A percentile compares a stretch with the other conserved stretches of the same genome.
phyloP scores from a whole-genome alignment of 306 rosid species.

The Citrullus colocynthis region DNA sequence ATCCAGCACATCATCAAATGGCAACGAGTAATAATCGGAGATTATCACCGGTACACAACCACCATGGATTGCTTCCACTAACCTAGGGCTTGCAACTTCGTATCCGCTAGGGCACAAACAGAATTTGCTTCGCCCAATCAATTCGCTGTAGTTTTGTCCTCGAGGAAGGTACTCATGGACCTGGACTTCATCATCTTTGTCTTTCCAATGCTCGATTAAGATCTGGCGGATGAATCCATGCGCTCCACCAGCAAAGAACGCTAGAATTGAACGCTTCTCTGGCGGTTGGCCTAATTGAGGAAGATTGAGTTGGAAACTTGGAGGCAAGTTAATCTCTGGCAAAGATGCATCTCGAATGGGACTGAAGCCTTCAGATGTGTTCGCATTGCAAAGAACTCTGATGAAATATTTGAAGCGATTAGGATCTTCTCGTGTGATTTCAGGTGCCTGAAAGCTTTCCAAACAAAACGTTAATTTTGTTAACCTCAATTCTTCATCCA shows the following conservation, averaged over 20 bases:
- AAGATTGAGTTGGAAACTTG: constrained; percentile 12
- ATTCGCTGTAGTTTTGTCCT: constrained; percentile 14
- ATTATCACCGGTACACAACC: constrained; percentile 69
- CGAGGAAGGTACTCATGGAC: constrained; percentile 43
- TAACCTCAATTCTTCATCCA: background rate
- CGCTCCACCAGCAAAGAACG: constrained; percentile 62
- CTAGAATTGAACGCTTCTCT: constrained; percentile 28
- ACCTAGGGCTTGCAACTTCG: constrained; percentile 76
- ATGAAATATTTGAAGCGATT: constrained; percentile 31
- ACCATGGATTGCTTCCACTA: constrained; percentile 39
- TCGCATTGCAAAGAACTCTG: constrained; percentile 61
- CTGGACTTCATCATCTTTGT: constrained; percentile 39
- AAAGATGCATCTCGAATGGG: constrained; percentile 41
- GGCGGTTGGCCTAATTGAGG: constrained; percentile 2
- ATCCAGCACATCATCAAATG: constrained; percentile 56
- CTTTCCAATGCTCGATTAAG: constrained; percentile 41
- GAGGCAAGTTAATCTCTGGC: constrained; percentile 41
- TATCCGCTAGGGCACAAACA: constrained; percentile 77
- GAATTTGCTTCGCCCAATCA: constrained; percentile 43
- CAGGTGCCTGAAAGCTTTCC: constrained; percentile 46
- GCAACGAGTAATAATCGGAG: constrained; percentile 35
- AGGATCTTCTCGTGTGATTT: constrained; percentile 23
- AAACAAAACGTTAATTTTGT: background rate
- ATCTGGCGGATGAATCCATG: constrained; percentile 42
- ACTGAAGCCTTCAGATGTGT: constrained; percentile 48